A percentile compares a stretch with the other conserved stretches of the same genome.
Conservation (phyloP, 2,329 filamentous ascomycete genomes). For the Penicillium janthinellum region DNA sequence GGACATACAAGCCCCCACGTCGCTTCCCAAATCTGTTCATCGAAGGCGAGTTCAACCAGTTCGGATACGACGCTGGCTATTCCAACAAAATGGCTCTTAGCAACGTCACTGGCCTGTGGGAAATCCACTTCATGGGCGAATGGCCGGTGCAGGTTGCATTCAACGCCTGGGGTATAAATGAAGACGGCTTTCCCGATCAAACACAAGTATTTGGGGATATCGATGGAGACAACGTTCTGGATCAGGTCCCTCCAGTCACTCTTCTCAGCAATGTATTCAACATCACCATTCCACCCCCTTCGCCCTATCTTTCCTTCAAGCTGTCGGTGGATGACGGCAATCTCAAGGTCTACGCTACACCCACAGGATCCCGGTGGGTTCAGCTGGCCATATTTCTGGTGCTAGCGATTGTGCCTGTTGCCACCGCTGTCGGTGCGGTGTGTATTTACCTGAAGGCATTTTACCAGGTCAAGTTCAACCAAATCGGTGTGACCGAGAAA, state of each 20-base stretch:
- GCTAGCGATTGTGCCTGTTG: slow-evolving; percentile 56
- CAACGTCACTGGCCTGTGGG: slow-evolving; percentile 54
- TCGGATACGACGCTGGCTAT: slow-evolving; percentile 63
- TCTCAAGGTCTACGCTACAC: slow-evolving; percentile 54
- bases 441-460: slow-evolving; percentile 63
- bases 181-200: slow-evolving; percentile 62
- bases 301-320: slow-evolving; percentile 57
- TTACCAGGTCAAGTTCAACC: slow-evolving; percentile 61
- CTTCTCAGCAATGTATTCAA: slow-evolving; percentile 58
- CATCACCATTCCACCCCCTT: slow-evolving; percentile 57
- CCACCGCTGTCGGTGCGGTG: slow-evolving; percentile 53
- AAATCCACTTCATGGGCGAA: slow-evolving; percentile 62
- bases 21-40: slow-evolving; percentile 64
- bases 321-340: slow-evolving; percentile 58
- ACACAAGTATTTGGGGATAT: slow-evolving; percentile 62
- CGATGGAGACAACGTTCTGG: slow-evolving; percentile 61
- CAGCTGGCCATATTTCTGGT: slow-evolving; percentile 60
- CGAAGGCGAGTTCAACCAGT: slow-evolving; percentile 65
- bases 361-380: slow-evolving; percentile 54
- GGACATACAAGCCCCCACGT: slow-evolving; percentile 43
- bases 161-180: slow-evolving; percentile 68
- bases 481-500: slow-evolving; percentile 55
- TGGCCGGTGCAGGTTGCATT: slow-evolving; percentile 64
- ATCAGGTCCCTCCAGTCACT: slow-evolving; percentile 62
- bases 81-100: slow-evolving; percentile 54